phyloP scores from a whole-genome alignment of 1,284 basidiomycete genomes.

The Rhodotorula mucilaginosa region DNA sequence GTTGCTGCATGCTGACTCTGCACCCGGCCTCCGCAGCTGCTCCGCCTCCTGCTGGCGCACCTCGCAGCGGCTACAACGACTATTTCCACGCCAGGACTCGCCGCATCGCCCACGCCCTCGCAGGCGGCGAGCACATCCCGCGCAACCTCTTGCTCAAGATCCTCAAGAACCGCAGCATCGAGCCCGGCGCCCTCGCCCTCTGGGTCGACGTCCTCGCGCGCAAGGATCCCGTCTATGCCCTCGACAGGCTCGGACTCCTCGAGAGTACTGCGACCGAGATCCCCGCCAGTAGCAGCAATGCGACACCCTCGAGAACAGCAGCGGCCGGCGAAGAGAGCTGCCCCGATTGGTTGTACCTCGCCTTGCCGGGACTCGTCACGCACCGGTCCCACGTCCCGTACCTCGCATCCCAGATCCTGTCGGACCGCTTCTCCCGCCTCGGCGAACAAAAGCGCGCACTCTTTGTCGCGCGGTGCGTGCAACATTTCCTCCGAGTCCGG shows the following conservation, averaged over 20 bases:
- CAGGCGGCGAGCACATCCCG: conserved; percentile 22
- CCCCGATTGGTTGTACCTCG: conserved; percentile 38
- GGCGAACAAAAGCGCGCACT: conserved; percentile 20
- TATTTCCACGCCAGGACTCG: conserved; percentile 21
- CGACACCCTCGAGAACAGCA: too few species aligned
- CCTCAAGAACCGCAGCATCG: conserved; percentile 19
- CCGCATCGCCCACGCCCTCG: conserved; percentile 25
- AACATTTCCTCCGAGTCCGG: conserved; percentile 28
- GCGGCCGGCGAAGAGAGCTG: not conserved
- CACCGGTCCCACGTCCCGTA: conserved; percentile 27
- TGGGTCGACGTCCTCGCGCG: conserved; percentile 29
- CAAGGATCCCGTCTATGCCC: conserved; percentile 22
- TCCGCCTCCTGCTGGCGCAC: conserved; percentile 7
- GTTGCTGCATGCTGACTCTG: too few species aligned
- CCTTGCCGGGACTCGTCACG: conserved; percentile 30
- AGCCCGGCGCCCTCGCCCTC: conserved; percentile 7
- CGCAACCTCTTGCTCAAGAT: conserved; percentile 22
- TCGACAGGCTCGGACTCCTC: conserved; percentile 28
- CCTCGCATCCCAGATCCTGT: conserved; percentile 31
- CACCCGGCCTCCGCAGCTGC: not conserved
- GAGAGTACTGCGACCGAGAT: conserved; percentile 18
- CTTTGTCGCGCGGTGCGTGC: conserved; percentile 28
- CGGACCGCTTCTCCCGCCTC: conserved; percentile 18
- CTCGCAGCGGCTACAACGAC: not conserved
- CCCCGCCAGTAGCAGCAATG: not conserved